Evolutionary conservation across 805 yeast species (phyloP).

Genomic region (Candida suzukii): DNA sequence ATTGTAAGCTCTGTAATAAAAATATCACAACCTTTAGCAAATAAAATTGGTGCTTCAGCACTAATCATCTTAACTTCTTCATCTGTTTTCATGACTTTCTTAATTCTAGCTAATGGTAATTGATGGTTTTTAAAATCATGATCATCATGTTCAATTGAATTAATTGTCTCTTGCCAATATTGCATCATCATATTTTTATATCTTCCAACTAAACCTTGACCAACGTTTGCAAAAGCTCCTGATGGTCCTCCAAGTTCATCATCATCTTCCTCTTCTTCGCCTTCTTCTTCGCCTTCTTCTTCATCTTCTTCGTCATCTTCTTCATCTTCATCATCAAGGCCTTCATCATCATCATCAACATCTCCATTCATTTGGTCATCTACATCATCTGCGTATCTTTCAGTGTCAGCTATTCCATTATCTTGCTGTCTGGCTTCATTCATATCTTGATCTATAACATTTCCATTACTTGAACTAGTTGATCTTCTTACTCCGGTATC

Average conservation of each 20-base stretch:
- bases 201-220: conserved; percentile 80
- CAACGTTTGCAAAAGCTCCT: conserved; percentile 61
- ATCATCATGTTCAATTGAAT: conserved; percentile 78
- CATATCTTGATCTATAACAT: conserved; percentile 1
- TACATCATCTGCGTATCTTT: conserved; percentile 9
- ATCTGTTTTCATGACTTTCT: conserved; percentile 96
- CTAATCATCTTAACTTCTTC: conserved; percentile 96
- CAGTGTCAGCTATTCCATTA: conserved; percentile 8
- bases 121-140: conserved; percentile 94
- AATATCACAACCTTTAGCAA: conserved; percentile 97
- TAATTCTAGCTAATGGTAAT: conserved; percentile 90
- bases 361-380: conserved; percentile 15
- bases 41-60: conserved; percentile 96
- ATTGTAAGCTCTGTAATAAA: conserved; percentile 95
- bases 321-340: conserved; percentile 19
- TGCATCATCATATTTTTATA: conserved; percentile 87
- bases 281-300: conserved; percentile 26
- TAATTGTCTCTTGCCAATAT: conserved; percentile 96
- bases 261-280: conserved; percentile 28
- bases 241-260: conserved; percentile 28
- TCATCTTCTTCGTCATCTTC: conserved; percentile 7
- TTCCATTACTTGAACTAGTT: not conserved
- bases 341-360: conserved; percentile 27
- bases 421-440: too few relatives aligned
- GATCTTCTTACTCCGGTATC: not conserved